These are phyloP conservation scores for Hondaea fermentalgiana DNA, from an alignment of 108 stramenopile species.

Conservation along the genomic window DNA sequence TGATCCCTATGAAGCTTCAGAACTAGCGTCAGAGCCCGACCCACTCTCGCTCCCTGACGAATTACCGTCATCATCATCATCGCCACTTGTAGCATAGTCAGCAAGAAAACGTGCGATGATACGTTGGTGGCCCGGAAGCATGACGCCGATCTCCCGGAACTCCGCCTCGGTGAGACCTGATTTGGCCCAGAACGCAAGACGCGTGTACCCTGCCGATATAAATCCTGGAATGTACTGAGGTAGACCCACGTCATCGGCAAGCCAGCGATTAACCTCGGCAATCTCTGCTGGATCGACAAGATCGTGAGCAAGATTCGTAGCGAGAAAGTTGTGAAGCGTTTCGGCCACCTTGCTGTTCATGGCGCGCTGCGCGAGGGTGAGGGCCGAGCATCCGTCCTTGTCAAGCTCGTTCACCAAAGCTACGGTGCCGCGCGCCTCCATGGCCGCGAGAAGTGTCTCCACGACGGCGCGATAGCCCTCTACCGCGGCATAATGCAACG, in stretches of 20 bases:
- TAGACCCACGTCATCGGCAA: background rate
- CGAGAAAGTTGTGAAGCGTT: background rate
- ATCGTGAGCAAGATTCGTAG: background rate
- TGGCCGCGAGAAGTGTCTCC: background rate
- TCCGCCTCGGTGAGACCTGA: background rate
- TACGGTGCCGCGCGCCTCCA: background rate
- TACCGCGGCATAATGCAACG: background rate
- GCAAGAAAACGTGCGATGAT: background rate
- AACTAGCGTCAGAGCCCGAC: background rate
- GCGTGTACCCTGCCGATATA: background rate
- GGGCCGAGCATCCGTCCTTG: background rate
- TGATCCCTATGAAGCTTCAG: background rate
- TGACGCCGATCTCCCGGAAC: background rate
- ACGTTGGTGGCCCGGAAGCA: background rate
- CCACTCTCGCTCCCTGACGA: background rate
- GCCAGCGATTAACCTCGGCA: background rate
- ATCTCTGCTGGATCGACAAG: background rate
- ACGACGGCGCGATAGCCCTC: background rate
- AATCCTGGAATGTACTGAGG: background rate
- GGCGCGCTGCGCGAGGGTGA: background rate
- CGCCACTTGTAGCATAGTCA: background rate
- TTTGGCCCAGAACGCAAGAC: constrained; percentile 7
- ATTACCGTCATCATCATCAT: background rate
- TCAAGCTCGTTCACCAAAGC: background rate
- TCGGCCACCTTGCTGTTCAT: background rate